Base-by-base conservation (phyloP, 768 basidiomycete species). In the Cyclocybe cylindracea region DNA sequence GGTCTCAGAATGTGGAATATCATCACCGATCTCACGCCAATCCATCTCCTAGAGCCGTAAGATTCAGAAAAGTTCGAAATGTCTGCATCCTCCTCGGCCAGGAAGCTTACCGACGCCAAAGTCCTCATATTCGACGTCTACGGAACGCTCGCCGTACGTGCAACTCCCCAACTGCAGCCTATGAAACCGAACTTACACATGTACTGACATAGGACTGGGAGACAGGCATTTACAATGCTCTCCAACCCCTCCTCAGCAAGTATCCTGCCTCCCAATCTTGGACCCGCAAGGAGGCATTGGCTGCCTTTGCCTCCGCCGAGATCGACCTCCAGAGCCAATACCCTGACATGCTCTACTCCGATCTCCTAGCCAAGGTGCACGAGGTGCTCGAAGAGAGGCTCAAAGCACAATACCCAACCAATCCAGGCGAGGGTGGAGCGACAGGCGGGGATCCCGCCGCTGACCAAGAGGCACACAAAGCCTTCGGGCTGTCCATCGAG, bases 51-150 rank as follows among this genome's bases (percentile, higher is more conserved):
- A 24, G 24, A 24, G 24, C 24, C 3, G 24, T 24, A 24, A 24
- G 4, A 24, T 16, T 16, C 16, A 24, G 24, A 24, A 24, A 24
- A 24, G 2, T 1, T 16, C 16, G 24, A 24, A 24, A 24, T 24
- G 24, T 24, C 24, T 24, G 2, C 24, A 24, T 5, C 24, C 24
- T 24, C 24, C 4, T 24, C 24, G 24, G 5, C 24, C 5, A 24
- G 5, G 24, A 75, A 71, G 46, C 58, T 82, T 14, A 73, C 71
- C 6, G 72, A 78, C 61, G 71, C 73, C 66, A 75, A 77, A 62
- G 78, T 77, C 18, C 76, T 91, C 39, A 71, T 89, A 43, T 87
- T 89, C 62, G 89, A 92, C 57, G 85, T 87, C 53, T 91, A 90
- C 55, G 89, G 85, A 3, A 91, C 89, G 1, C 79, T 91, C 44